phyloP scores from a whole-genome alignment of 164 flowering plant species.

The Tetracentron sinense region DNA sequence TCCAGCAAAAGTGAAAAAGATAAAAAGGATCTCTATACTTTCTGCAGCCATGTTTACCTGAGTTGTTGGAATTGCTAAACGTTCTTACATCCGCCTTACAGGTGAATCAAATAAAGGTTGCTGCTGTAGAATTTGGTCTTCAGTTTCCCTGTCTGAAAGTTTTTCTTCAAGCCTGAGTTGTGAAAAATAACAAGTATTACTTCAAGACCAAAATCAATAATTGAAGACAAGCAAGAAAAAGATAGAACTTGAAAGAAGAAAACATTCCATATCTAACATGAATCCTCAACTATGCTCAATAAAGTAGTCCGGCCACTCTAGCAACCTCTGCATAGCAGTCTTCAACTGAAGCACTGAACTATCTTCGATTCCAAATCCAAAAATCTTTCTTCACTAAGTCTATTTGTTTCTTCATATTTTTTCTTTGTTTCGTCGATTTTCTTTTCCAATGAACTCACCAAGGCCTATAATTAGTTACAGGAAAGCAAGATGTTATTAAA shows the following conservation, averaged over 20 bases:
- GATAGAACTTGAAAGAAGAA: neutral
- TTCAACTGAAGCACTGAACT: slow-evolving; percentile 70
- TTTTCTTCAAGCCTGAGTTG: slow-evolving; percentile 80
- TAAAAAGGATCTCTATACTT: neutral
- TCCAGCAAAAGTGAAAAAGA: neutral
- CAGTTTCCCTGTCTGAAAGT: slow-evolving; percentile 70
- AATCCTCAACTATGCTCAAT: neutral
- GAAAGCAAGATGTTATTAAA: slow-evolving; percentile 2
- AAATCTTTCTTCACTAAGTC: slow-evolving; percentile 81
- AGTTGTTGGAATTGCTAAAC: slow-evolving; percentile 30
- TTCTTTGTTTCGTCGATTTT: slow-evolving; percentile 89
- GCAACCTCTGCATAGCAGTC: slow-evolving; percentile 77
- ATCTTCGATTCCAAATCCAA: slow-evolving; percentile 81
- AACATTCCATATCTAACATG: neutral
- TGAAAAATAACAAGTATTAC: slow-evolving; percentile 3
- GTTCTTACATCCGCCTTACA: slow-evolving; percentile 44
- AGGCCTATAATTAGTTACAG: slow-evolving; percentile 35
- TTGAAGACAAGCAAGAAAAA: neutral
- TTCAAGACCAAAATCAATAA: neutral
- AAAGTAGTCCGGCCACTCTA: neutral
- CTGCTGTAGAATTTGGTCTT: slow-evolving; percentile 73
- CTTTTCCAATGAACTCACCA: slow-evolving; percentile 77
- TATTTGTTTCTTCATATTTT: slow-evolving; percentile 74
- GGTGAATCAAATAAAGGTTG: slow-evolving; percentile 53
- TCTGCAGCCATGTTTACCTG: slow-evolving; percentile 29